These are phyloP conservation scores for Penicillium sclerotigenum DNA, from an alignment of 2,329 filamentous ascomycete genomes.

Conservation along the genomic window DNA sequence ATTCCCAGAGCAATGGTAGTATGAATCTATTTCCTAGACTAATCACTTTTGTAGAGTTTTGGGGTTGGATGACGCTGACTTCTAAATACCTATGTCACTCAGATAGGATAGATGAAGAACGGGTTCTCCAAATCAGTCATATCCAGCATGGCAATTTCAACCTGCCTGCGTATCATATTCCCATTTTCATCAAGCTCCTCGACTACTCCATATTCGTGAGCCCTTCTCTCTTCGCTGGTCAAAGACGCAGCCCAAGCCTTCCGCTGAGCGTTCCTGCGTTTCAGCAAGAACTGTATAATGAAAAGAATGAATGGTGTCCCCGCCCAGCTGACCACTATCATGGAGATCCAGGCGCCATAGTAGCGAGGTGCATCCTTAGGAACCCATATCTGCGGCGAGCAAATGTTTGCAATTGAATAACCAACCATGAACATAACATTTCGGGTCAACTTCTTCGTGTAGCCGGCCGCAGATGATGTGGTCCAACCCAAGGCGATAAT, in stretches of 20 bases:
- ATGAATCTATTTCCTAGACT: not conserved
- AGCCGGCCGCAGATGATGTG: constrained; percentile 32
- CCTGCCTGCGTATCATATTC: constrained; percentile 28
- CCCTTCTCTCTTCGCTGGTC: constrained; percentile 6
- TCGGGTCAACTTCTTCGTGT: constrained; percentile 33
- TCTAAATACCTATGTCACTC: not conserved
- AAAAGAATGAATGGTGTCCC: constrained; percentile 37
- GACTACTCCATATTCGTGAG: constrained; percentile 16
- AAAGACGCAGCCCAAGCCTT: not conserved
- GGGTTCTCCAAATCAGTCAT: constrained; percentile 43
- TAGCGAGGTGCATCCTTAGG: constrained; percentile 29
- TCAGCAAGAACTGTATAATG: constrained; percentile 35
- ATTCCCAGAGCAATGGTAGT: not conserved
- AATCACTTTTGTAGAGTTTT: not conserved
- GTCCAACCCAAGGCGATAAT: constrained; percentile 40
- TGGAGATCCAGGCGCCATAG: constrained; percentile 33
- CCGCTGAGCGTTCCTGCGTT: not conserved
- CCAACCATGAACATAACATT: constrained; percentile 31
- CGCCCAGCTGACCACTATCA: constrained; percentile 36
- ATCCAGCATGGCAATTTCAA: constrained; percentile 34
- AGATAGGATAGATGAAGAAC: constrained; percentile 39
- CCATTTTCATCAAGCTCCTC: constrained; percentile 36
- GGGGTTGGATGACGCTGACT: not conserved
- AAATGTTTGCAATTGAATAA: constrained; percentile 25
- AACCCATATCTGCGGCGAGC: constrained; percentile 33